Base-by-base conservation (phyloP, 2,329 filamentous ascomycete genomes). In the Bipolaris oryzae region DNA sequence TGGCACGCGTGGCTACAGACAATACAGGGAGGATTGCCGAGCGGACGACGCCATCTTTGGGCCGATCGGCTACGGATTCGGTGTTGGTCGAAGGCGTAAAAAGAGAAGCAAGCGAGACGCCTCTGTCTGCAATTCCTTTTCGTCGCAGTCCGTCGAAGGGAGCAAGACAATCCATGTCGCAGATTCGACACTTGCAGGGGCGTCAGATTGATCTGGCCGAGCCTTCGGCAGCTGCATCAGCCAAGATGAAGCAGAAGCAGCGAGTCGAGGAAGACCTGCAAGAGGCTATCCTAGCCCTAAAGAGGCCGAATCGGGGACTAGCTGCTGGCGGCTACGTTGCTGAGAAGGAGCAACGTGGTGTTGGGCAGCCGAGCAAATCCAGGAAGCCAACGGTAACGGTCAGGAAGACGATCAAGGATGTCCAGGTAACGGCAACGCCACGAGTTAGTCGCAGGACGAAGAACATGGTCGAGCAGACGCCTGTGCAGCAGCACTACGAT, bases 221-320 rank as follows among this genome's bases (percentile, higher is more conserved):
- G 63, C 79, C 83, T 60, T 80, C 80, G 25, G 81, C 79, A 34
- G 74, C 81, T 28, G 81, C 82, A 2, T 85, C 87, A 53, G 72
- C 78, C 1, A 90, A 85, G 74, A 81, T 84, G 31, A 85, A 80
- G 66, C 89, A 86, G 72, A 88, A 89, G 69, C 87, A 87, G 2
- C 76, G 84, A 20, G 82, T 91, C 1, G 86, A 91, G 45, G 85
- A 87, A 25, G 88, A 92, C 68, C 76, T 94, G 33, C 85, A 86
- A 63, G 85, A 91, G 56, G 91, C 91, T 7, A 93, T 95, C 47
- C 85, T 84, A 5, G 84, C 87, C 9, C 74, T 94, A 39, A 88
- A 89, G 72, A 91, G 88, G 74, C 91, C 91, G 1, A 92, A 94
- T 67, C 85, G 91, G 43, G 83, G 85, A 20, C 80, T 89, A 38